Percentiles rank a stretch among this genome's conserved stretches.
Conservation (phyloP, 1,284 basidiomycete species). For the Boletus mariae region DNA sequence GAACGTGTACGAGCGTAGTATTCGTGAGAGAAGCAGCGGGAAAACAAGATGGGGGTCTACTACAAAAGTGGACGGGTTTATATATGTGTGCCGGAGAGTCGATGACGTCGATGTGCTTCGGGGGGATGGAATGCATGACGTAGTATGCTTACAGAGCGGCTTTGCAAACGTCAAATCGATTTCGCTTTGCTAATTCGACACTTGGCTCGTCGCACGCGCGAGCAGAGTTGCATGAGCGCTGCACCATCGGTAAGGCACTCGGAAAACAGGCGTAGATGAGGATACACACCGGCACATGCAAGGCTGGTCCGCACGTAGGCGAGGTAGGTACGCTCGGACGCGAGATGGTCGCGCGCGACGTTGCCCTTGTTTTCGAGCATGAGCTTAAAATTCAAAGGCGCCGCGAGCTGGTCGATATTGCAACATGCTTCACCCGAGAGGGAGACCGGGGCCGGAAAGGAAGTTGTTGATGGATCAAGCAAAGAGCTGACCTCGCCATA, state of each 20-base stretch:
- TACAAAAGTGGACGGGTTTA: too few relatives aligned
- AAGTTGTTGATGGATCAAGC: not conserved
- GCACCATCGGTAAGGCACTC: not conserved
- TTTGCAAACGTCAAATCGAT: conserved; percentile 16
- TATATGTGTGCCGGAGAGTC: too few relatives aligned
- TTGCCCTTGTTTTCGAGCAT: conserved; percentile 27
- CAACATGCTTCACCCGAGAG: not conserved
- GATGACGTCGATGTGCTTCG: too few relatives aligned
- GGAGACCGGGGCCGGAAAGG: not conserved
- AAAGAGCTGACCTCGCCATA: conserved; percentile 10
- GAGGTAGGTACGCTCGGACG: too few relatives aligned
- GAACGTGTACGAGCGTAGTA: too few relatives aligned
- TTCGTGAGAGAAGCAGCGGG: too few relatives aligned
- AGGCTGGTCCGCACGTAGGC: too few relatives aligned
- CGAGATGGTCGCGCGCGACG: too few relatives aligned
- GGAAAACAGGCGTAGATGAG: not conserved
- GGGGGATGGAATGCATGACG: too few relatives aligned
- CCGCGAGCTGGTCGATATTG: not conserved
- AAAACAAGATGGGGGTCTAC: too few relatives aligned
- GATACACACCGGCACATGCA: not conserved
- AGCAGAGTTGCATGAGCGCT: conserved; percentile 29
- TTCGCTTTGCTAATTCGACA: not conserved
- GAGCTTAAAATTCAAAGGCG: conserved; percentile 17
- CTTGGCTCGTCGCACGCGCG: not conserved
- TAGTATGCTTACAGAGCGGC: conserved; percentile 3